phyloP scores from a whole-genome alignment of 1,284 basidiomycete species.

The Gomphus bonarii region DNA sequence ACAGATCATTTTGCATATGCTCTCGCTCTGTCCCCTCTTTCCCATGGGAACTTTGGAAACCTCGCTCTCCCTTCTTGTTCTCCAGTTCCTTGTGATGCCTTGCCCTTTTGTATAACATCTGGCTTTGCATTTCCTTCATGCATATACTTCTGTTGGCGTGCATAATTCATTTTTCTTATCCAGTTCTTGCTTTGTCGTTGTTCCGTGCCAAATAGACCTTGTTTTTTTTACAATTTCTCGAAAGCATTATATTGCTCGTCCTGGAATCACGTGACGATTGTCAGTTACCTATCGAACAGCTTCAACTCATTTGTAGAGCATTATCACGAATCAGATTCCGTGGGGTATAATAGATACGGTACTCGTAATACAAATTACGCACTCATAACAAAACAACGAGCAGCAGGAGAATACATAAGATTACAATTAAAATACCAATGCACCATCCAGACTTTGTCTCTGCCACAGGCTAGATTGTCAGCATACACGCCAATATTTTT shows the following conservation, averaged over 20 bases:
- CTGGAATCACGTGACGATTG: neutral
- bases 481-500: neutral
- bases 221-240: neutral
- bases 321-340: neutral
- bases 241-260: neutral
- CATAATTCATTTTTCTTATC: neutral
- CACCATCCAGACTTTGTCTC: constrained; percentile 68
- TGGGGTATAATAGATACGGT: neutral
- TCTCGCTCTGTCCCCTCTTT: neutral
- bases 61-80: neutral
- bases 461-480: constrained; percentile 20
- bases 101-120: constrained; percentile 1
- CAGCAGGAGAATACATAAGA: constrained; percentile 39
- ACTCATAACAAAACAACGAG: constrained; percentile 37
- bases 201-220: neutral
- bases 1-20: constrained; percentile 7
- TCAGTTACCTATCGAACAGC: neutral
- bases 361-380: neutral
- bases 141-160: neutral
- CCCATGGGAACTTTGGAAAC: neutral
- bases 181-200: constrained; percentile 1
- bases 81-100: neutral
- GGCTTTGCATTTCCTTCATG: neutral
- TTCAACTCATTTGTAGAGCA: neutral
- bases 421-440: constrained; percentile 42